These are phyloP conservation scores for Periconia sp. DNA, from an alignment of 2,329 filamentous ascomycete genomes.

Conservation along the genomic window DNA sequence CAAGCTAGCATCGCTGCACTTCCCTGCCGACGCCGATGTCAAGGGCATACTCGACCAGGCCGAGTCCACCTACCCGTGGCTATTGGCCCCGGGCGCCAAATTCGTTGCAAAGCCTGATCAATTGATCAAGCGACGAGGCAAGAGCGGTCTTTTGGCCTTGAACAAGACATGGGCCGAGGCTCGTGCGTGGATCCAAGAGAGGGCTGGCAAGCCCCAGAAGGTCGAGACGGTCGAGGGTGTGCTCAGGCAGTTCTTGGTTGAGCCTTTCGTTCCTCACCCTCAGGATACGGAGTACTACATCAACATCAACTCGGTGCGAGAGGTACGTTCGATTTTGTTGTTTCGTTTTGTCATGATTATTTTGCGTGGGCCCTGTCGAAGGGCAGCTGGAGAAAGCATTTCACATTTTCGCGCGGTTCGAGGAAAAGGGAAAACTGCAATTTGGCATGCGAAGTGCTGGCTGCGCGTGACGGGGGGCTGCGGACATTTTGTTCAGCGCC, in stretches of 20 bases:
- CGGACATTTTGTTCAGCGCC: constrained; percentile 38
- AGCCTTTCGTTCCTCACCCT: constrained; percentile 96
- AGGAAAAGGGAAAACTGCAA: background rate
- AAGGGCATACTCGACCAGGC: constrained; percentile 89
- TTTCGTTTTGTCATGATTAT: constrained; percentile 5
- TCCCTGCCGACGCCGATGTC: constrained; percentile 83
- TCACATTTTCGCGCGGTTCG: background rate
- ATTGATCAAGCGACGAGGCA: constrained; percentile 99
- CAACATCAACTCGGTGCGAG: constrained; percentile 99
- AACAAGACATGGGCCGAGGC: constrained; percentile 98
- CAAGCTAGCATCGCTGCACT: constrained; percentile 89
- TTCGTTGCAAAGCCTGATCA: constrained; percentile 99
- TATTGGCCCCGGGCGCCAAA: constrained; percentile 78
- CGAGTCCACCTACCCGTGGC: constrained; percentile 95
- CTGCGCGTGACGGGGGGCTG: constrained; percentile 22
- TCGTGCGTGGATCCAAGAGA: constrained; percentile 88
- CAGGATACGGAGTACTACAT: constrained; percentile 98
- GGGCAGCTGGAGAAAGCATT: background rate
- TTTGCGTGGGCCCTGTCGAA: background rate
- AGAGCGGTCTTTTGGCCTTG: constrained; percentile 92
- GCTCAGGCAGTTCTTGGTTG: constrained; percentile 93
- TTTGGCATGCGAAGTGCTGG: background rate
- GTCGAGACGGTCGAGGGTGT: constrained; percentile 90
- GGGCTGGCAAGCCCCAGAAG: constrained; percentile 87
- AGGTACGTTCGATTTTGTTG: constrained; percentile 69